These are phyloP conservation scores for Saccharomycopsis crataegensis DNA, from an alignment of 1,139 yeast species.

Conservation along the genomic window DNA sequence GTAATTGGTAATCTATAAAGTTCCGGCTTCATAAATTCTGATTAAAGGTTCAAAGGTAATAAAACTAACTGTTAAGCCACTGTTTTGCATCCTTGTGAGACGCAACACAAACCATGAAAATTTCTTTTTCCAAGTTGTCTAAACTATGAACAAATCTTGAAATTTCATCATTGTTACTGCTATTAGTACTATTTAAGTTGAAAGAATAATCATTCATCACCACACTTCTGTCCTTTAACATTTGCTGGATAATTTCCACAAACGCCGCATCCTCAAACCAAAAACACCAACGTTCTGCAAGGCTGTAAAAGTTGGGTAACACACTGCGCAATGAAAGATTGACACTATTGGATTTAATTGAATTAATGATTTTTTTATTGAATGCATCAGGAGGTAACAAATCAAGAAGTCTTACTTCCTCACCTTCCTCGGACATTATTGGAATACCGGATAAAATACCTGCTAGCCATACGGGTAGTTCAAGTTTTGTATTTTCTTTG, in stretches of 20 bases:
- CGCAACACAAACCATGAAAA: conserved; percentile 6
- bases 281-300: conserved; percentile 68
- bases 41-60: background rate
- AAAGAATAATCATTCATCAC: conserved; percentile 18
- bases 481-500: conserved; percentile 57
- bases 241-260: conserved; percentile 40
- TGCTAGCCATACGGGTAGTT: conserved; percentile 88
- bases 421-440: conserved; percentile 30
- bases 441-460: conserved; percentile 59
- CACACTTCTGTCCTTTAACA: conserved; percentile 20
- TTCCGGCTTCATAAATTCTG: background rate
- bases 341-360: conserved; percentile 69
- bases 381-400: conserved; percentile 64
- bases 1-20: too few relatives aligned
- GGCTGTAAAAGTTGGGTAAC: conserved; percentile 55
- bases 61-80: conserved; percentile 25
- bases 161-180: conserved; percentile 12
- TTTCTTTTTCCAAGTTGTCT: conserved; percentile 18
- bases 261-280: conserved; percentile 63
- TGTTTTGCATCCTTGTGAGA: conserved; percentile 17
- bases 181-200: conserved; percentile 3
- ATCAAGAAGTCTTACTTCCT: conserved; percentile 54
- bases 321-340: conserved; percentile 64
- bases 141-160: conserved; percentile 14
- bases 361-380: conserved; percentile 59